Conservation (phyloP, 768 basidiomycete species). For the Lactifluus subvellereus region DNA sequence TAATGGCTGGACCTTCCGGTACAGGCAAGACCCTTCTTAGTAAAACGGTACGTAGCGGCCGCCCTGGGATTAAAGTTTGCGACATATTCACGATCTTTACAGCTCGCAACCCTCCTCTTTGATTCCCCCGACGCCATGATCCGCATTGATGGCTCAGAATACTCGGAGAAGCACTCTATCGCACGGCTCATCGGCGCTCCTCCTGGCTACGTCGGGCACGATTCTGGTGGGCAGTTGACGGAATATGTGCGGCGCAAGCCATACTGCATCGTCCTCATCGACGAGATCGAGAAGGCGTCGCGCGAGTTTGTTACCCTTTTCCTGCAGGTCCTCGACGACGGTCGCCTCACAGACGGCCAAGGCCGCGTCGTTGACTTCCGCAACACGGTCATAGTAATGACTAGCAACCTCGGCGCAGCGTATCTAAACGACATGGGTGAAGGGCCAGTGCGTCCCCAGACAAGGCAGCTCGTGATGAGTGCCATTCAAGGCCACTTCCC, state of each 20-base stretch:
- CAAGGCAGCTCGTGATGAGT: constrained; percentile 64
- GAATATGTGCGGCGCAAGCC: constrained; percentile 91
- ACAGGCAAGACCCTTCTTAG: constrained; percentile 87
- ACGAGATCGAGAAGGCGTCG: constrained; percentile 89
- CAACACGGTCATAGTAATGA: constrained; percentile 93
- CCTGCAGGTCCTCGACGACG: constrained; percentile 87
- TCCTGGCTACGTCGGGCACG: constrained; percentile 89
- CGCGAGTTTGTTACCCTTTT: constrained; percentile 61
- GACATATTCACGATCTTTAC: constrained; percentile 23
- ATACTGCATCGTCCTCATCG: constrained; percentile 79
- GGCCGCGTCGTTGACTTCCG: constrained; percentile 85
- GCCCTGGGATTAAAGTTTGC: not conserved
- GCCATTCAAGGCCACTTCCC: constrained; percentile 83
- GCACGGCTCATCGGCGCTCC: constrained; percentile 69
- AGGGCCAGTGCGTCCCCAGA: constrained; percentile 57
- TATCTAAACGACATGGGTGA: constrained; percentile 71
- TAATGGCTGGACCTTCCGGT: constrained; percentile 89
- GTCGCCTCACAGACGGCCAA: constrained; percentile 87
- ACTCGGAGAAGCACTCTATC: constrained; percentile 78
- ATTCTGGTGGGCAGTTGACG: constrained; percentile 84
- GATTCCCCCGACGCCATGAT: constrained; percentile 91
- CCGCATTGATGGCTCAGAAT: constrained; percentile 88
- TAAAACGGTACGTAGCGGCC: constrained; percentile 62
- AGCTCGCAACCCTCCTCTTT: constrained; percentile 87
- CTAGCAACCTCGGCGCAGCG: constrained; percentile 81